phyloP scores from a whole-genome alignment of 1,284 basidiomycete species.

The Fistulinella cinereoalba region DNA sequence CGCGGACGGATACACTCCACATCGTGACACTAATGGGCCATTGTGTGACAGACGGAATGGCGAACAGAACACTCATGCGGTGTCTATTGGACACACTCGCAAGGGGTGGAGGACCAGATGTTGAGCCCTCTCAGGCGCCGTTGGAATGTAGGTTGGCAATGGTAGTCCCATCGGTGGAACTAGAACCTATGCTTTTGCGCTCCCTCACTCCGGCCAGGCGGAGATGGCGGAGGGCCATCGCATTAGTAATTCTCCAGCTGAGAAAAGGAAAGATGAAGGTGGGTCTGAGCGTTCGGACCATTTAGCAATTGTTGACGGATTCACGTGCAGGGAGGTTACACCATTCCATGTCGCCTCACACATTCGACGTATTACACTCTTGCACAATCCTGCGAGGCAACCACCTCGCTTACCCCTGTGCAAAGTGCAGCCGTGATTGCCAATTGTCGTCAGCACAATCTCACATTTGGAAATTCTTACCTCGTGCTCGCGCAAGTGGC shows the following conservation, averaged over 20 bases:
- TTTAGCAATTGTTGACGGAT: neutral
- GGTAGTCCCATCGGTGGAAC: constrained; percentile 38
- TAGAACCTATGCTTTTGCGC: constrained; percentile 32
- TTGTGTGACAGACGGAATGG: constrained; percentile 13
- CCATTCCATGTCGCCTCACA: constrained; percentile 44
- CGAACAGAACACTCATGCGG: no score
- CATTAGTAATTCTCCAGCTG: constrained; percentile 36
- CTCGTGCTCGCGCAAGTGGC: constrained; percentile 55
- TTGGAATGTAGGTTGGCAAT: constrained; percentile 42
- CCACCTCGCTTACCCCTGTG: constrained; percentile 26
- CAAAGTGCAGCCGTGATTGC: constrained; percentile 31
- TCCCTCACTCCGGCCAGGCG: constrained; percentile 35
- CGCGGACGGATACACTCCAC: constrained; percentile 11
- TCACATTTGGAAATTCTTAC: constrained; percentile 53
- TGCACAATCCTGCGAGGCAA: constrained; percentile 33
- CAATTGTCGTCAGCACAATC: constrained; percentile 39
- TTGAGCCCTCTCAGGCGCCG: constrained; percentile 11
- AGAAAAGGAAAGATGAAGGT: constrained; percentile 25
- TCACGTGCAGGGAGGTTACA: constrained; percentile 64
- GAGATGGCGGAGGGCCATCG: constrained; percentile 50
- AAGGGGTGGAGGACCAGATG: constrained; percentile 1
- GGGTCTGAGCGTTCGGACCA: no score
- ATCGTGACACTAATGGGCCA: constrained; percentile 16
- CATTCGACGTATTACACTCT: constrained; percentile 36
- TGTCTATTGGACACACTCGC: neutral